Base-by-base conservation (phyloP, 2,329 filamentous ascomycete genomes). In the Lithohypha guttulata region DNA sequence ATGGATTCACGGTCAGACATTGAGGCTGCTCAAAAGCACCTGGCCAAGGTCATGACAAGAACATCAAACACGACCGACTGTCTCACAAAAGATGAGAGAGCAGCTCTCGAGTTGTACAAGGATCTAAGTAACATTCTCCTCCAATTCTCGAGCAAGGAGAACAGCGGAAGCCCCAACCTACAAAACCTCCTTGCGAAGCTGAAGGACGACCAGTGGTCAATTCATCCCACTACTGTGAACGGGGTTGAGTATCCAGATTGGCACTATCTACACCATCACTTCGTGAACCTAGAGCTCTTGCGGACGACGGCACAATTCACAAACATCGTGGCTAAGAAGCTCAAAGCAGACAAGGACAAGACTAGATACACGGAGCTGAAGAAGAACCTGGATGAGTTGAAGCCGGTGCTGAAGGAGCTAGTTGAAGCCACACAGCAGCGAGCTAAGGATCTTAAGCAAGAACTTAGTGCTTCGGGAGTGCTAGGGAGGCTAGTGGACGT, bases 401-500 rank as follows among this genome's bases (percentile, higher is more conserved):
- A 26, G 15, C 23, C 3, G 13, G 13, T 29, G 23, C 13, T 37
- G 23, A 30, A 29, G 11, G 22, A 27, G 26, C 34, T 28, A 20
- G 53, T 56, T 27, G 57, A 62, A 19, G 42, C 48, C n/a, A 51
- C 62, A 18, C 58, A 57, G 28, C 45, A 48, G 2, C 60, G 60
- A 34, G 56, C 57, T 3, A 55, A 57, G 19, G 49, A 45, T 17
- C 39, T 67, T 34, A 64, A 63, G 42, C 53, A 51, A 5, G 53
- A 53, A 22, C 53, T 65, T 30, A 58, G 56, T 13, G 58, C 55
- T 39, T 52, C 64, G 2, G 63, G 62, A 15, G 55, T 62, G 35
- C 55, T 68, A n/a, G 58, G 61, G 14, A 54, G 57, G 11, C 45
- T 68, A 44, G 55, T 63, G 4, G 60, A 65, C 32, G 42, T 61